Base-by-base conservation (phyloP, 805 yeast species). In the Candida xyloterini region DNA sequence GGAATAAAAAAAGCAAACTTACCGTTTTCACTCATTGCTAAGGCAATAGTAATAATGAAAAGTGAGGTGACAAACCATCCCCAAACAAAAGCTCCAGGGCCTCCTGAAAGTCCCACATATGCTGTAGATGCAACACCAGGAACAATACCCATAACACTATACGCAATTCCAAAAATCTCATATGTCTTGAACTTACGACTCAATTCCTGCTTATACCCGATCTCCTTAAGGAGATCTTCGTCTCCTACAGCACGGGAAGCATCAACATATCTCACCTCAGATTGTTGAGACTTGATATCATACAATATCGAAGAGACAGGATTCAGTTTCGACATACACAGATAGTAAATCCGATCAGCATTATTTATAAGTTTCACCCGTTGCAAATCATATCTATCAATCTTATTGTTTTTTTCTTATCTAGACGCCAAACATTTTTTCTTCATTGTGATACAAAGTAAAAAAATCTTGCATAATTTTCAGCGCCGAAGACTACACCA, bases 181-280 rank as follows among this genome's bases (percentile, higher is more conserved):
- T 77, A 43, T 1, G 82, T 74, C 1, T 78, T 66, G 54, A 79
- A 82, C 30, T 70, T 70, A 56, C 90, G 72, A 34, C 67, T 68
- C 35, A 82, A 63, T 52, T 82, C 89, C 55, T 79, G 83, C 55
- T 79, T 79, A 58, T 83, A 82, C 5, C 90, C 90, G 40, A 83
- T 74, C 46, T 77, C 77, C 9, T 70, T 73, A 44, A 74, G 59
- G 35, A 68, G 58, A 27, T 64, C 66, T 25, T 46, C 62, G 47
- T 58, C 65, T 14, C 46, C 54, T 3, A 15, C 52, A 2, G 59
- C 56, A 14, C 47, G 42, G 15, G 31, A 33, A 10, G 64, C 56
- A 41, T 59, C 55, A 23, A 59, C 56, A 3, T 48, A 46, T 33
- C 62, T 51, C 13, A 60, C 26, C 0, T 38, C 44, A 3, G 62